Percentiles rank a stretch among this genome's conserved stretches.
Conservation (phyloP, 345 rosid species). For the Triadica sebifera region DNA sequence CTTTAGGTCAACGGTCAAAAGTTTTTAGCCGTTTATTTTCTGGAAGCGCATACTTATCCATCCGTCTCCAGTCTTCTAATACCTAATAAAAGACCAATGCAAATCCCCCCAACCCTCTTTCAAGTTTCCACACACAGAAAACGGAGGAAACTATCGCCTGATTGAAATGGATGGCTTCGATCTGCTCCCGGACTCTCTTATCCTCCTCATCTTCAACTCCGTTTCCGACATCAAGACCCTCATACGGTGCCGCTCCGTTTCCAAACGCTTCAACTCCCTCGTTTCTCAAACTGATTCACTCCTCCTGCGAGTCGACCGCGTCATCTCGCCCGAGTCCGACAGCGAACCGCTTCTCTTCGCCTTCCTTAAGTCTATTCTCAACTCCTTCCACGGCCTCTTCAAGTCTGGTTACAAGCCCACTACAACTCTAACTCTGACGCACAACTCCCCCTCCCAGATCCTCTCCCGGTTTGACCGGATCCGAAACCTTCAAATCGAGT, state of each 20-base stretch:
- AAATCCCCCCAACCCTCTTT: too few relatives aligned
- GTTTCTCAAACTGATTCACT: constrained; percentile 45
- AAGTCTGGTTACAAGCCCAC: constrained; percentile 7
- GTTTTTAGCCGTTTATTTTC: too few relatives aligned
- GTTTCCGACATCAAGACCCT: constrained; percentile 48
- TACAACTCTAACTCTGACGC: not conserved
- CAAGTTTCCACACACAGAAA: too few relatives aligned
- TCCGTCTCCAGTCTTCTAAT: too few relatives aligned
- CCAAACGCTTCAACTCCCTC: constrained; percentile 48
- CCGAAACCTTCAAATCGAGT: constrained; percentile 39
- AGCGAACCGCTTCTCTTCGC: constrained; percentile 26
- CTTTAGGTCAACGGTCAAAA: too few relatives aligned
- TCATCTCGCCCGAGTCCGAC: constrained; percentile 40
- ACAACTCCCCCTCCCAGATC: constrained; percentile 34
- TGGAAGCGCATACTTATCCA: too few relatives aligned
- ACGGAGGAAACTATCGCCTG: too few relatives aligned
- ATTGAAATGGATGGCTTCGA: constrained; percentile 43
- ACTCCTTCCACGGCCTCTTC: constrained; percentile 27
- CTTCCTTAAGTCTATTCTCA: constrained; percentile 30
- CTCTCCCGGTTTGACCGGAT: constrained; percentile 39
- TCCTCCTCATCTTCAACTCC: constrained; percentile 44
- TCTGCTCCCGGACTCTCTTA: constrained; percentile 44
- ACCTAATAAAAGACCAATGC: too few relatives aligned
- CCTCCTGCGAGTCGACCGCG: constrained; percentile 44
- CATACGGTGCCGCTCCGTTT: constrained; percentile 45